These are phyloP conservation scores for Lophiotrema nucula DNA, from an alignment of 495 filamentous ascomycete genomes.

Conservation along the genomic window DNA sequence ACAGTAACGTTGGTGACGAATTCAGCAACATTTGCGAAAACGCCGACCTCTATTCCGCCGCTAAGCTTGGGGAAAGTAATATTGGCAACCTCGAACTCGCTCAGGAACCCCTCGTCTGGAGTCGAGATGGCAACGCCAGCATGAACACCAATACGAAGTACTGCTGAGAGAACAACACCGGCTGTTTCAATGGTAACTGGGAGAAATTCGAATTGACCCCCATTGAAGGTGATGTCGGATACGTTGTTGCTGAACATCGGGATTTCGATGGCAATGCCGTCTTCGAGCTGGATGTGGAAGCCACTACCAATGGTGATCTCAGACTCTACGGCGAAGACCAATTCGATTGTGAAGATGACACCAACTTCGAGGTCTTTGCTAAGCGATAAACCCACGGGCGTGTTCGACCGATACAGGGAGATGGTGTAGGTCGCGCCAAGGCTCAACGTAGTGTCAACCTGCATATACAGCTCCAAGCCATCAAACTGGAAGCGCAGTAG, in stretches of 20 bases:
- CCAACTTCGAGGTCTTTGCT: conserved; percentile 43
- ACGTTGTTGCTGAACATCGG: conserved; percentile 17
- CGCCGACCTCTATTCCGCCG: conserved; percentile 48
- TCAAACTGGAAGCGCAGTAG: conserved; percentile 50
- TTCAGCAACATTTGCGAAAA: conserved; percentile 54
- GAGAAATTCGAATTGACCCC: conserved; percentile 57
- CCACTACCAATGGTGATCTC: conserved; percentile 53
- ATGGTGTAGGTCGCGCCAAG: conserved; percentile 49
- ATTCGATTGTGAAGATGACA: conserved; percentile 47
- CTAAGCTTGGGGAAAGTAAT: conserved; percentile 24
- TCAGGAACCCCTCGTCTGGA: background rate
- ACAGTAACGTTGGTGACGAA: conserved; percentile 51
- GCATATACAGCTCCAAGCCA: conserved; percentile 53
- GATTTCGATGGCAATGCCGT: conserved; percentile 17
- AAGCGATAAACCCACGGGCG: conserved; percentile 44
- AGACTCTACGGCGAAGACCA: conserved; percentile 49
- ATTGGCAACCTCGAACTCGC: conserved; percentile 5
- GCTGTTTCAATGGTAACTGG: conserved; percentile 50
- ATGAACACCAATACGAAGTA: conserved; percentile 48
- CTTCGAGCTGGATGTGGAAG: conserved; percentile 52
- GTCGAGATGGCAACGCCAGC: conserved; percentile 38
- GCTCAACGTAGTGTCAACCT: conserved; percentile 47
- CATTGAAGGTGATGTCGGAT: conserved; percentile 36
- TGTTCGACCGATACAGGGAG: conserved; percentile 50
- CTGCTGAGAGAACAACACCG: conserved; percentile 42